Base-by-base conservation (phyloP, 2,329 filamentous ascomycete species). In the Periconia sp. region DNA sequence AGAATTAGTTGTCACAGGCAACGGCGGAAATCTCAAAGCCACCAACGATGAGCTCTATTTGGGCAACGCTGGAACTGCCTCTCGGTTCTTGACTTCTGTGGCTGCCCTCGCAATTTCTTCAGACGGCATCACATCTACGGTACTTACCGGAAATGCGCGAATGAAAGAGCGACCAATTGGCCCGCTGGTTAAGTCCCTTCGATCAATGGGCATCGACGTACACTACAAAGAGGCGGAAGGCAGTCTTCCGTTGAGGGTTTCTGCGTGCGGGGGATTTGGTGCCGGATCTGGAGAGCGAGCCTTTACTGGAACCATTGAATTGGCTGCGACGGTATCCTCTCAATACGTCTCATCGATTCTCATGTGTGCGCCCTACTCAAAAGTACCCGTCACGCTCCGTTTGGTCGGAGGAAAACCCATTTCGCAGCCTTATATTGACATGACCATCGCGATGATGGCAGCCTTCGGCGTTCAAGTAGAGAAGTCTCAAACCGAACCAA, bases 361-460 rank as follows among this genome's bases (percentile, higher is more conserved):
- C 48, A 95, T 99, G 91, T 95, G 92, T 54, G 94, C 94, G 0
- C 94, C 94, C 0, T 99, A 97, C 69, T 94, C 94, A 44, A 97
- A 96, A 76, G 87, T 92, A 58, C 90, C 93, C 0, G 92, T 99
- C 37, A 97, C 91, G 0, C 78, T 99, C 60, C 88, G 87, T 41
- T 82, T 99, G 40, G 88, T 97, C 13, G 94, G 94, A n/a, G 94
- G 92, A 51, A 97, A 96, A 74, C 93, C 94, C 42, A 96, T 99
- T 60, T 97, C 93, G 1, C 92, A 97, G 71, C 86, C 88, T 1
- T 99, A 99, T 73, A 97, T 99, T 66, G 92, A 99, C 71, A 97
- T 99, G 93, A 99, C 94, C 1, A 92, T 95, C 49, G 84, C 92
- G 15, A 99, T 99, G 93, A 99, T 99, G 94, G 83, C 84, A 50